These are phyloP conservation scores for Diaporthe caulivora DNA, from an alignment of 2,329 filamentous ascomycete genomes.

Conservation along the genomic window DNA sequence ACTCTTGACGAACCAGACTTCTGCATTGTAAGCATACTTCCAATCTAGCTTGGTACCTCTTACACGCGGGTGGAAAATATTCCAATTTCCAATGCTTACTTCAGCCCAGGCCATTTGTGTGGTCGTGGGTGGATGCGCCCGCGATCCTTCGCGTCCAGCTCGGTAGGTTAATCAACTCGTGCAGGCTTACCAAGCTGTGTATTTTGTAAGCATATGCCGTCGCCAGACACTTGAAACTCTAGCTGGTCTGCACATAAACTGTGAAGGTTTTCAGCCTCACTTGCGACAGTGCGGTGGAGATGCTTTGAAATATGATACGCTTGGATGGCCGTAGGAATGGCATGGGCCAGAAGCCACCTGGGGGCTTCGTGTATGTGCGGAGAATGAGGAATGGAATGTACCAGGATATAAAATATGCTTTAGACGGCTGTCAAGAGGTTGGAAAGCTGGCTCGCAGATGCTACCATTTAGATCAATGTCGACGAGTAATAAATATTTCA, in stretches of 20 bases:
- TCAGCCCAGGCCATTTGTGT: neutral
- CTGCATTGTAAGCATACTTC: neutral
- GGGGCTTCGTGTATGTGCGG: no score
- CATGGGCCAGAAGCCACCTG: no score
- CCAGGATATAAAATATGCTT: neutral
- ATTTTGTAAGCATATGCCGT: neutral
- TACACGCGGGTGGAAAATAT: neutral
- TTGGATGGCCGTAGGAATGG: neutral
- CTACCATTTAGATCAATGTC: neutral
- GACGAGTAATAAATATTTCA: neutral
- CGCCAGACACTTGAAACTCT: neutral
- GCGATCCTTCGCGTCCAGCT: neutral
- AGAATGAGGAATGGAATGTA: no score
- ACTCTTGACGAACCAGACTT: neutral
- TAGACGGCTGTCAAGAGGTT: neutral
- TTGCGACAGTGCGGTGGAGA: neutral
- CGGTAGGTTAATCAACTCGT: neutral
- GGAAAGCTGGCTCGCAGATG: neutral
- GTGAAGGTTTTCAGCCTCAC: neutral
- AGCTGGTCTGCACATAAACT: neutral
- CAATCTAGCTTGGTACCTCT: neutral
- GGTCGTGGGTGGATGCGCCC: neutral
- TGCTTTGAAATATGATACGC: slow-evolving; percentile 12
- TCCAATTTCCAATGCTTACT: neutral
- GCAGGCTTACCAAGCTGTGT: slow-evolving; percentile 9